These are phyloP conservation scores for Aureobasidium sp. DNA, from an alignment of 2,329 filamentous ascomycete species.

Conservation along the genomic window DNA sequence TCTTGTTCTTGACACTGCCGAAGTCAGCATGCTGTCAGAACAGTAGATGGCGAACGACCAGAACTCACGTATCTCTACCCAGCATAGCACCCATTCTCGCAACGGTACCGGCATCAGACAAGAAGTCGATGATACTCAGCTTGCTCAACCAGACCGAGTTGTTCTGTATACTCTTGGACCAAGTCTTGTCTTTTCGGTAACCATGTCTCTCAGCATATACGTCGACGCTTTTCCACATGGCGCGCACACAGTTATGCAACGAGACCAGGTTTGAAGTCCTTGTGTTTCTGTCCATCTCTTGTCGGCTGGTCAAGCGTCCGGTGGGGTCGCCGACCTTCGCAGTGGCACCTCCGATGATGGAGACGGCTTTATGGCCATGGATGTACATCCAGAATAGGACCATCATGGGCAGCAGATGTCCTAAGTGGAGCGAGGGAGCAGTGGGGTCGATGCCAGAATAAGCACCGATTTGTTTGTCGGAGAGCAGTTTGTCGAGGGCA, in stretches of 20 bases:
- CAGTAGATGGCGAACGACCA: slow-evolving; percentile 10
- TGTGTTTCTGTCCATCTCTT: slow-evolving; percentile 42
- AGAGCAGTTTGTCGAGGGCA: slow-evolving; percentile 55
- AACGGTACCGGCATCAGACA: slow-evolving; percentile 62
- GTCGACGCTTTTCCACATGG: slow-evolving; percentile 67
- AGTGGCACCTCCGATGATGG: slow-evolving; percentile 65
- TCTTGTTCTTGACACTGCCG: slow-evolving; percentile 64
- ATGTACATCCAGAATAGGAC: slow-evolving; percentile 77
- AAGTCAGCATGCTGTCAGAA: slow-evolving; percentile 17
- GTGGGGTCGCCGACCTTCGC: slow-evolving; percentile 73
- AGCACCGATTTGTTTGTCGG: slow-evolving; percentile 56
- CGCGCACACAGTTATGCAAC: slow-evolving; percentile 61
- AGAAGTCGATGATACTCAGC: slow-evolving; percentile 62
- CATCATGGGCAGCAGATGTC: slow-evolving; percentile 75
- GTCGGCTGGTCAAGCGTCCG: slow-evolving; percentile 55
- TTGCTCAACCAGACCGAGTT: slow-evolving; percentile 66
- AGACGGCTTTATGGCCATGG: slow-evolving; percentile 59
- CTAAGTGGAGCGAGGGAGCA: slow-evolving; percentile 68
- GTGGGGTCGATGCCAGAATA: slow-evolving; percentile 82
- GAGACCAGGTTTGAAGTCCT: slow-evolving; percentile 57
- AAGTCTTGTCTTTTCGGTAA: slow-evolving; percentile 53
- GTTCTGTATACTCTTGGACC: slow-evolving; percentile 62
- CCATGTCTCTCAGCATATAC: slow-evolving; percentile 55
- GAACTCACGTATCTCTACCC: slow-evolving; percentile 70
- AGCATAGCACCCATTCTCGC: slow-evolving; percentile 82